Conservation (phyloP, 2,329 filamentous ascomycete genomes). For the Oidium heveae region DNA sequence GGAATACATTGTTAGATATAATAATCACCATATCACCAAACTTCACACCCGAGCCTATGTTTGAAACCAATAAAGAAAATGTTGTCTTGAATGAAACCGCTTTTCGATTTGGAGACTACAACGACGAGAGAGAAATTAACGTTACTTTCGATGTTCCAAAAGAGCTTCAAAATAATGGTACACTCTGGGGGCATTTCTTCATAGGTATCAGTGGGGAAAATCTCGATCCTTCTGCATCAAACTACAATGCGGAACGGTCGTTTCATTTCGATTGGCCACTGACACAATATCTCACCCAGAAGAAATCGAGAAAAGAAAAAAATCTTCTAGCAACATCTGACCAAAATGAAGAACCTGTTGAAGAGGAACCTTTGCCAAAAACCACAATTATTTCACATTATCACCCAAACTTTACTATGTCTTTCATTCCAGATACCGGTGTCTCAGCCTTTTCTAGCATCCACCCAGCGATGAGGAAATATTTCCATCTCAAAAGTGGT, state of each 20-base stretch:
- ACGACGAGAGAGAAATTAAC: conserved; percentile 53
- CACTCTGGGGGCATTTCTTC: conserved; percentile 86
- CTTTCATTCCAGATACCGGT: conserved; percentile 61
- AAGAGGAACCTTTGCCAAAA: conserved; percentile 25
- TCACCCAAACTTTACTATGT: conserved; percentile 80
- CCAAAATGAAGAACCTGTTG: conserved; percentile 19
- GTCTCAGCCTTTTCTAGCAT: conserved; percentile 38
- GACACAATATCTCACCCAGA: conserved; percentile 76
- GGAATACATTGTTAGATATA: conserved; percentile 57
- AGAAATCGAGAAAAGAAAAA: conserved; percentile 67
- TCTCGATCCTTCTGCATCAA: conserved; percentile 47
- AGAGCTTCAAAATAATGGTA: conserved; percentile 72
- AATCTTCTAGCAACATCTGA: conserved; percentile 41
- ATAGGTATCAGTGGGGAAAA: conserved; percentile 50
- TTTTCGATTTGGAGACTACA: conserved; percentile 57
- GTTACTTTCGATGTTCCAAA: conserved; percentile 54
- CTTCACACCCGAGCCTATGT: conserved; percentile 40
- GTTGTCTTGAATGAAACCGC: conserved; percentile 57
- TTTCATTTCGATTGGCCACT: conserved; percentile 67
- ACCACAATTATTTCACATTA: conserved; percentile 70
- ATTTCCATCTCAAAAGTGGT: conserved; percentile 52
- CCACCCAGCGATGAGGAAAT: conserved; percentile 52
- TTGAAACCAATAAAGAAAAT: conserved; percentile 35
- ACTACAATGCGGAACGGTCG: conserved; percentile 51
- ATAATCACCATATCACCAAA: conserved; percentile 62